Percentiles rank a stretch among this genome's conserved stretches.
Evolutionary conservation across 352 stramenopile genomes (phyloP).

Genomic region (Hyaloperonospora arabidopsidis): DNA sequence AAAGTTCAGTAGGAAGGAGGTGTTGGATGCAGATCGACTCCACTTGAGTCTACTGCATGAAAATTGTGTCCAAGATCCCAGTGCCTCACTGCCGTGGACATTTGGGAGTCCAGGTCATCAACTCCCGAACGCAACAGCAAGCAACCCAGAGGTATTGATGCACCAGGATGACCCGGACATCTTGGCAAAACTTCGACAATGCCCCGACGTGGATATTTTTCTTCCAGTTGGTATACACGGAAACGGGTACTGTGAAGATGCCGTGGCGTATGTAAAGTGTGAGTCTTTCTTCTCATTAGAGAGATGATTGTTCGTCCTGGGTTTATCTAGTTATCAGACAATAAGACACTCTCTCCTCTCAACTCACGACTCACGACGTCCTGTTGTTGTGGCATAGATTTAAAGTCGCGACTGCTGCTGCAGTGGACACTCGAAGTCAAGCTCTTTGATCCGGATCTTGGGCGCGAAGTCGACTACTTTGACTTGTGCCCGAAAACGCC

Average conservation of each 20-base stretch:
- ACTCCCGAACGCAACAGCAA: conserved; percentile 12
- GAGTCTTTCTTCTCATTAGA: conserved; percentile 1
- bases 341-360: too few species aligned
- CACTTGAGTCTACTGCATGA: conserved; percentile 34
- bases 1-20: conserved; percentile 1
- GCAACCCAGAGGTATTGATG: conserved; percentile 21
- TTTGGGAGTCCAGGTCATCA: conserved; percentile 26
- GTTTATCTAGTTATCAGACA: too few species aligned
- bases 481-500: conserved; percentile 45
- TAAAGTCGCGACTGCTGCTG: conserved; percentile 29
- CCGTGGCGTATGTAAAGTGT: conserved; percentile 42
- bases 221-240: conserved; percentile 28
- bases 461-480: conserved; percentile 34
- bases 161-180: conserved; percentile 15
- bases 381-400: conserved; percentile 14
- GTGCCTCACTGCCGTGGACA: conserved; percentile 24
- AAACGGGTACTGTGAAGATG: conserved; percentile 51
- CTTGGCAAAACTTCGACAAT: conserved; percentile 29
- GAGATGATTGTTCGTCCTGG: neutral
- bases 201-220: conserved; percentile 45
- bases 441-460: conserved; percentile 19
- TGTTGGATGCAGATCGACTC: conserved; percentile 18
- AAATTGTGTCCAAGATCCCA: conserved; percentile 16
- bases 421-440: conserved; percentile 25
- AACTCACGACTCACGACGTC: neutral